phyloP scores from a whole-genome alignment of 805 yeast genomes.

The Schwanniomyces sp. region DNA sequence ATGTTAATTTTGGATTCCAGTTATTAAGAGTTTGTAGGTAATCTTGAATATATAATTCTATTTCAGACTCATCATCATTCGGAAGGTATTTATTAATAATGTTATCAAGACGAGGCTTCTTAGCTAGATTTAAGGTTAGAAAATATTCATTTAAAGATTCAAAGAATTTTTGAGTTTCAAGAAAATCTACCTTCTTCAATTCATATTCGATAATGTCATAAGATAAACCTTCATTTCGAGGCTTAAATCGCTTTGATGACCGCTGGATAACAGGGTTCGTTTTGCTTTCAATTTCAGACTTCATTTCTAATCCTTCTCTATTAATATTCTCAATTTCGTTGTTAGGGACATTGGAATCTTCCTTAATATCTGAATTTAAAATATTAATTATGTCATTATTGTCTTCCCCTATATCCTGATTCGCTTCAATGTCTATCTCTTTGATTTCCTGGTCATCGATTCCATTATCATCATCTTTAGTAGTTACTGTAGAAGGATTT shows the following conservation, averaged over 20 bases:
- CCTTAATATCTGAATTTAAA: background rate
- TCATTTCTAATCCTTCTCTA: constrained; percentile 1
- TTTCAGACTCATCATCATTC: background rate
- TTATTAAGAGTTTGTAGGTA: constrained; percentile 22
- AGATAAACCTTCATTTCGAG: constrained; percentile 11
- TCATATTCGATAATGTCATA: constrained; percentile 20
- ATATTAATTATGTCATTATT: background rate
- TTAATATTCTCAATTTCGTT: constrained; percentile 1
- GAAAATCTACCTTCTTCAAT: constrained; percentile 21
- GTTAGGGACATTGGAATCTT: background rate
- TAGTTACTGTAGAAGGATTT: background rate
- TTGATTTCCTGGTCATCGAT: background rate
- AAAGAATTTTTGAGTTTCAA: constrained; percentile 26
- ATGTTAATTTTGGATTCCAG: constrained; percentile 25
- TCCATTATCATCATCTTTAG: background rate
- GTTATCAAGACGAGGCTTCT: constrained; percentile 6
- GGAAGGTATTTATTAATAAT: constrained; percentile 13
- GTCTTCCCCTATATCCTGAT: background rate
- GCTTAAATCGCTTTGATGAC: constrained; percentile 31
- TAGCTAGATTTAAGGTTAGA: background rate
- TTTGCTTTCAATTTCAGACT: constrained; percentile 2
- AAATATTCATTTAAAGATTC: constrained; percentile 18
- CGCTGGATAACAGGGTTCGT: constrained; percentile 19
- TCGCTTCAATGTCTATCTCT: background rate
- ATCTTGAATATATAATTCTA: constrained; percentile 15